These are phyloP conservation scores for Sugiyamaella pinicola DNA, from an alignment of 1,139 yeast genomes.

Conservation along the genomic window DNA sequence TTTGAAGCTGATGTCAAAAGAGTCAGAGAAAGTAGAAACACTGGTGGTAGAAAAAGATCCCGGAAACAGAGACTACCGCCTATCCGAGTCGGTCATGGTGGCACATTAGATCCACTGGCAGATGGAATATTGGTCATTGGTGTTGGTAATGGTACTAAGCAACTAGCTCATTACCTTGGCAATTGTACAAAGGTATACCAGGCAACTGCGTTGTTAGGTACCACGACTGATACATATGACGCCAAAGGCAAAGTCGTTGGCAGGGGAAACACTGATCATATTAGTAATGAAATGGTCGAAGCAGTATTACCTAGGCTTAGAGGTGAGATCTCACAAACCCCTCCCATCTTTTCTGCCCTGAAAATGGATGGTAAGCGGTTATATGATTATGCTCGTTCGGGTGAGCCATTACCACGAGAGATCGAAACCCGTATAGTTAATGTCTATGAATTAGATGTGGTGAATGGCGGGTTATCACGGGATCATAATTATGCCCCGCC, in stretches of 20 bases:
- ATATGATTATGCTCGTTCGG: slow-evolving; percentile 92
- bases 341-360: slow-evolving; percentile 92
- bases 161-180: slow-evolving; percentile 69
- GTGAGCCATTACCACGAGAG: slow-evolving; percentile 77
- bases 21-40: slow-evolving; percentile 36
- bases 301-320: slow-evolving; percentile 61
- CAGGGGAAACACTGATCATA: slow-evolving; percentile 57
- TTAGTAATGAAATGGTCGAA: slow-evolving; percentile 57
- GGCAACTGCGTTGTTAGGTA: slow-evolving; percentile 83
- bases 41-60: slow-evolving; percentile 42
- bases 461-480: slow-evolving; percentile 54
- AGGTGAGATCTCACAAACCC: slow-evolving; percentile 84
- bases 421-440: slow-evolving; percentile 76
- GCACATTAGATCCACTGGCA: slow-evolving; percentile 94
- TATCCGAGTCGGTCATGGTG: slow-evolving; percentile 96
- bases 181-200: slow-evolving; percentile 69
- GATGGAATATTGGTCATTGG: slow-evolving; percentile 92
- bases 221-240: slow-evolving; percentile 92
- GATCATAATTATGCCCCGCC: slow-evolving; percentile 58
- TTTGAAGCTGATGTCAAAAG: slow-evolving; percentile 58
- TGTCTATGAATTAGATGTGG: slow-evolving; percentile 57
- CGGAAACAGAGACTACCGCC: slow-evolving; percentile 54
- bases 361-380: slow-evolving; percentile 93
- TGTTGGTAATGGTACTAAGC: slow-evolving; percentile 85
- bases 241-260: slow-evolving; percentile 80